These are phyloP conservation scores for Zygnema circumcarinatum DNA, from an alignment of 139 green algal species.

Conservation along the genomic window DNA sequence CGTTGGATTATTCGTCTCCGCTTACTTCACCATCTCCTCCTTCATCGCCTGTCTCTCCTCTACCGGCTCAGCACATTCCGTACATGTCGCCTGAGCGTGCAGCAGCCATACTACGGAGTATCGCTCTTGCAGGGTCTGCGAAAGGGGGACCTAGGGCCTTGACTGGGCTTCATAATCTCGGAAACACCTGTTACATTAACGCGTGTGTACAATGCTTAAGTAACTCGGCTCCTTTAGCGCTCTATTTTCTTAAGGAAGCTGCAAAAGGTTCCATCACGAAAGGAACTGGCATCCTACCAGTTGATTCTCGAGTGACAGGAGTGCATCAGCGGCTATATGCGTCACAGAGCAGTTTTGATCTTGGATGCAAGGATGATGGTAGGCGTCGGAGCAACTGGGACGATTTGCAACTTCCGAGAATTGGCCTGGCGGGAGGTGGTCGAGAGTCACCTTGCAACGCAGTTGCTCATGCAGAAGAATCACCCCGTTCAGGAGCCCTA, in stretches of 20 bases:
- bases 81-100: not conserved
- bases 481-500: not conserved
- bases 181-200: constrained; percentile 92
- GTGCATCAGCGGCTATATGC: not conserved
- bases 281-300: not conserved
- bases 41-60: not conserved
- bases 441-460: not conserved
- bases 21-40: not conserved
- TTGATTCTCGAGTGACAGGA: constrained; percentile 1
- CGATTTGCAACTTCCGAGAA: constrained; percentile 3
- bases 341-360: not conserved
- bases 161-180: constrained; percentile 77
- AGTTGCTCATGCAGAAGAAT: not conserved
- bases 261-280: not conserved
- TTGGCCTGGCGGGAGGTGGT: not conserved
- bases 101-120: not conserved
- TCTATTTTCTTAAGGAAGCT: constrained; percentile 73
- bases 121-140: not conserved
- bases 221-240: constrained; percentile 80
- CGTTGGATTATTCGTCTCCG: not conserved
- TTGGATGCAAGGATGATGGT: not conserved
- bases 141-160: constrained; percentile 31
- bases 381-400: not conserved
- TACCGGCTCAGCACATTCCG: not conserved
- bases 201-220: constrained; percentile 88